Evolutionary conservation across 306 rosid species (phyloP), one percentile per base, ranked within the genome.

Genomic region (Glycine latifolia): DNA sequence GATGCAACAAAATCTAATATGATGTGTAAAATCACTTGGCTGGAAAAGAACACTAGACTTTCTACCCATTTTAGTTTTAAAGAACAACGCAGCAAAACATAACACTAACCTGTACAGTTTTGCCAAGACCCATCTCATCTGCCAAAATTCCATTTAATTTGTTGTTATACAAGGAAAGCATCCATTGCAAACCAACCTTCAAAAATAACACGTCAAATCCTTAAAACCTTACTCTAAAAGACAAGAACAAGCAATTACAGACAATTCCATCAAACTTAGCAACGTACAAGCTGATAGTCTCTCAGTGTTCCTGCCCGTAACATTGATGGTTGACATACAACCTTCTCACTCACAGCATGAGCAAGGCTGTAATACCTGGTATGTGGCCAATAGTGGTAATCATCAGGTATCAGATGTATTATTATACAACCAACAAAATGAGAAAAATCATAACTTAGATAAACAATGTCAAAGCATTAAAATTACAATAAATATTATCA

Each of bases 61-160:
- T 82, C 78, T 75, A 67, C 80, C 69, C 50, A 37, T 37, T 37
- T 37, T 26, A 26, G 14, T 48, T 2, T 71, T 37, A 35, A 35
- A 39, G 76, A 72, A 76, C 15, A 66, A 55, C 48, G 59, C 59
- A 67, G 37, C 73, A 67, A 63, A 44, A 53, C 71, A 60, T 79
- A 67, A 81, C 62, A 73, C 86, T 79, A 69, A 95, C 99, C 99
- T 95, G 99, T 47, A 95, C 99, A 10, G 99, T 95, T 88, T 95
- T 95, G 44, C 99, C 99, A 86, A 95, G 97, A 85, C 99, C 99
- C 99, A 95, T 95, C 92, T 95, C 99, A 88, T 95, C 99, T 31
- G 99, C 99, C 79, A 95, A 88, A 67, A 95, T 95, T 81, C 99
- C 99, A 89, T 95, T 95, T 85, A 95, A 86, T 77, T 95, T 95